Base-by-base conservation (phyloP, 768 basidiomycete genomes). In the Cystofilobasidium ferigula region DNA sequence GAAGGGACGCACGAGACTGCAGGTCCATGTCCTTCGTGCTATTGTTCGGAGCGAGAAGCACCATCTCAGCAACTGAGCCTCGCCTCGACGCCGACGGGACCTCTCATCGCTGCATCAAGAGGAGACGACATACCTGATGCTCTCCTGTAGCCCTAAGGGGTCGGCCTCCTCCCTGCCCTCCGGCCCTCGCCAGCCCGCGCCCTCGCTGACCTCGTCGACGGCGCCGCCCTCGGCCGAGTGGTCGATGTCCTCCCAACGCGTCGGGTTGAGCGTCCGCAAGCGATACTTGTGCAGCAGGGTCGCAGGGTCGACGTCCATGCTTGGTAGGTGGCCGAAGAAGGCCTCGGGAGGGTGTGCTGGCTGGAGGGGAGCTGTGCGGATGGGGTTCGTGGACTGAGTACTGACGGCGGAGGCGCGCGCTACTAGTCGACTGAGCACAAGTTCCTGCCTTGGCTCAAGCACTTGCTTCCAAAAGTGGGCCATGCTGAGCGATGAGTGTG, bases 241-340 rank as follows among this genome's bases (percentile, higher is more conserved):
- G 73, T 92, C 87, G 3, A 90, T 81, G 60, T 89, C 87, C 75
- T 94, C 89, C 92, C 92, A 95, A 77, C 84, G 81, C 70, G 89
- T 84, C 40, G 93, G 92, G 43, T 82, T 78, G 47, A 90, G 78
- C 26, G 84, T 84, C 16, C 86, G 85, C 53, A 98, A 82, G 68
- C 85, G 86, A 73, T 98, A 98, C 2, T 88, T 82, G 77, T 91
- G 91, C 65, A 98, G 82, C 47, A 98, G 77, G 14, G 86, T 77
- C 12, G 84, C 87, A 74, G 92, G 89, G 75, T 92, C 89, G 32
- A 85, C 80, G 56, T 84, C 80, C 70, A 88, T 58, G 51, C n/a
- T n/a, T n/a, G n/a, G n/a, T n/a, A 7, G 53, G 7, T 4, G 14
- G 34, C 28, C 5, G 24, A 24, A 22, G 42, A 18, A 8, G 42